Evolutionary conservation across 108 stramenopile species (phyloP).

Genomic region (Epithemia pelagica): DNA sequence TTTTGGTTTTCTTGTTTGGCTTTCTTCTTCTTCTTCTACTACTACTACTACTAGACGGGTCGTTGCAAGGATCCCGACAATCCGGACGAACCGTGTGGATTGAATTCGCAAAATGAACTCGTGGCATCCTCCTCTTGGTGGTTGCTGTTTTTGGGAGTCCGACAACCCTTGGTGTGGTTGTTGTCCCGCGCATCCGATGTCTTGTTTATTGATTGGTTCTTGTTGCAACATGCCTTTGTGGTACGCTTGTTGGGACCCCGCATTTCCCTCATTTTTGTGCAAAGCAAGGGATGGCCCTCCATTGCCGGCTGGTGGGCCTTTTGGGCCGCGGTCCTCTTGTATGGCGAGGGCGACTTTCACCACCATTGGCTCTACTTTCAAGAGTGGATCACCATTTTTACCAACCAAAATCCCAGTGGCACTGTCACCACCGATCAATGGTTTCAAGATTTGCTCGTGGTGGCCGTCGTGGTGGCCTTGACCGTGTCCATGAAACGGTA

Average conservation of each 20-base stretch:
- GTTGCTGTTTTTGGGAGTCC: conserved; percentile 19
- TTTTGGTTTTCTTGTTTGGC: background rate
- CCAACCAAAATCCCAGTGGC: conserved; percentile 36
- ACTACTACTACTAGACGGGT: background rate
- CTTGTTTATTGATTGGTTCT: conserved; percentile 46
- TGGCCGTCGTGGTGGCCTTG: conserved; percentile 33
- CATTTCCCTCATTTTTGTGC: conserved; percentile 43
- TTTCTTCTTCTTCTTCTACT: background rate
- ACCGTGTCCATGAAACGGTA: conserved; percentile 58
- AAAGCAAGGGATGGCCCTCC: conserved; percentile 47
- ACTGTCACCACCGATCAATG: background rate
- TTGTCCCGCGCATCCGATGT: conserved; percentile 10
- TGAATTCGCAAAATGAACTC: background rate
- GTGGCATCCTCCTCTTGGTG: conserved; percentile 22
- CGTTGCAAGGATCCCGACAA: background rate
- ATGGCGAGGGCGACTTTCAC: background rate
- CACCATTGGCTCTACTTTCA: background rate
- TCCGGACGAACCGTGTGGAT: background rate
- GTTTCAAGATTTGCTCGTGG: conserved; percentile 21
- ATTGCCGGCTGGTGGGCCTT: background rate
- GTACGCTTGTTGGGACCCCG: conserved; percentile 34
- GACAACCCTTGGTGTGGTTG: conserved; percentile 19
- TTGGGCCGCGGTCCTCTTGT: background rate
- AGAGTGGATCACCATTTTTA: conserved; percentile 33
- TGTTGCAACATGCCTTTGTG: conserved; percentile 29